phyloP scores from a whole-genome alignment of 2,329 filamentous ascomycete species.

The Pseudocercospora vitis region DNA sequence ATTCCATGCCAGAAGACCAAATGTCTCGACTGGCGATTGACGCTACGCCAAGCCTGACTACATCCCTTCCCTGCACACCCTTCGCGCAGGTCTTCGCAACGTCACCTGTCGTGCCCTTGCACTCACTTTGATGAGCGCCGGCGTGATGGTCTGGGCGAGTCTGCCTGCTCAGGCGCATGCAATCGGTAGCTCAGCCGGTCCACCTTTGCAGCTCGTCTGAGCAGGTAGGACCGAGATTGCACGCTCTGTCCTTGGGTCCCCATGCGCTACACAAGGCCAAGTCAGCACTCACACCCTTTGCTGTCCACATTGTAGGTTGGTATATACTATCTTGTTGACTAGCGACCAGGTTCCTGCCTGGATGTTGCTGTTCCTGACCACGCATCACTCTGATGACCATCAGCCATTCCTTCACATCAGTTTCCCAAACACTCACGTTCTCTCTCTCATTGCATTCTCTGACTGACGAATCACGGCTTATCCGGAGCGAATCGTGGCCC shows the following conservation, averaged over 20 bases:
- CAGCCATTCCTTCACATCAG: constrained; percentile 45
- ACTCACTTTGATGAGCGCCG: constrained; percentile 31
- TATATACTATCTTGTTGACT: constrained; percentile 34
- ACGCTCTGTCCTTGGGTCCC: constrained; percentile 29
- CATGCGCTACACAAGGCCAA: constrained; percentile 36
- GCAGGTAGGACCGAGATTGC: constrained; percentile 37
- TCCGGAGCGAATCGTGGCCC: constrained; percentile 6
- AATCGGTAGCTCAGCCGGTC: constrained; percentile 32
- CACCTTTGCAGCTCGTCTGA: constrained; percentile 32
- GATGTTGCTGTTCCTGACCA: constrained; percentile 23
- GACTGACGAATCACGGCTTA: constrained; percentile 32
- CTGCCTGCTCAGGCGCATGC: constrained; percentile 24
- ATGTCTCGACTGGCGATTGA: constrained; percentile 33
- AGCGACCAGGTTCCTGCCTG: constrained; percentile 23
- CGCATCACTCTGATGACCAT: constrained; percentile 29
- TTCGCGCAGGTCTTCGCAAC: constrained; percentile 24
- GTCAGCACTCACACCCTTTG: constrained; percentile 33
- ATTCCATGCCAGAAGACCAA: constrained; percentile 29
- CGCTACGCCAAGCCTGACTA: constrained; percentile 28
- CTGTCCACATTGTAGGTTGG: constrained; percentile 23
- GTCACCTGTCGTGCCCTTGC: constrained; percentile 35
- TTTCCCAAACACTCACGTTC: constrained; percentile 45
- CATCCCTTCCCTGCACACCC: constrained; percentile 31
- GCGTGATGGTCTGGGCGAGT: constrained; percentile 24
- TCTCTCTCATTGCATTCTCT: constrained; percentile 33